Evolutionary conservation across 306 rosid species (phyloP).

Genomic region (Lablab purpureus): DNA sequence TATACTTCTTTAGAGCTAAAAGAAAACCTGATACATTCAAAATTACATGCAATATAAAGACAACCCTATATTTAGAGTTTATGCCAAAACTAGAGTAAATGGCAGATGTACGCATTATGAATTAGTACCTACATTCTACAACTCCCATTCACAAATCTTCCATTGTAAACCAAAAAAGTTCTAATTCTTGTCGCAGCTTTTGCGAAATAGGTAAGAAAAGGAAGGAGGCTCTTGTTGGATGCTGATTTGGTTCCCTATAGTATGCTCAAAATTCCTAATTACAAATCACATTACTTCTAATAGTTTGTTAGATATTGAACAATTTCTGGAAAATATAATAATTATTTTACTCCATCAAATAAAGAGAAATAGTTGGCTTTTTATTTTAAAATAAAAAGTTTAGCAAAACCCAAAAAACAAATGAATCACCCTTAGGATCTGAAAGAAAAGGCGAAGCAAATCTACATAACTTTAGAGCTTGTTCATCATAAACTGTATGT

Average conservation of each 20-base stretch:
- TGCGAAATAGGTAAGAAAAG: too few species aligned
- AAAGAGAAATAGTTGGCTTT: too few species aligned
- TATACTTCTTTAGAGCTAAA: too few species aligned
- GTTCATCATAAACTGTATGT: background rate
- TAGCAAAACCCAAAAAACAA: background rate
- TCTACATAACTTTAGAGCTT: slow-evolving; percentile 38
- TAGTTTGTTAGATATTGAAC: too few species aligned
- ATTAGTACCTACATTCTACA: too few species aligned
- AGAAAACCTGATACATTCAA: background rate
- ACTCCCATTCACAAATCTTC: too few species aligned
- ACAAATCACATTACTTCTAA: too few species aligned
- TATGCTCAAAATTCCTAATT: too few species aligned
- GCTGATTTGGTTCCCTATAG: too few species aligned
- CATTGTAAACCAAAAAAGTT: background rate
- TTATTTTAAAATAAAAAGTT: background rate
- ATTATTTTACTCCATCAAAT: too few species aligned
- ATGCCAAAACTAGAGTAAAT: background rate
- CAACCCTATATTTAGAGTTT: background rate
- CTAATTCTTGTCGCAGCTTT: background rate
- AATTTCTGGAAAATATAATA: too few species aligned
- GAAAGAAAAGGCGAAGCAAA: background rate
- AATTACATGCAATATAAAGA: background rate
- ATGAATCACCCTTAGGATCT: background rate
- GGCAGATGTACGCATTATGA: background rate
- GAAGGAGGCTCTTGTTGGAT: too few species aligned